These are phyloP conservation scores for Coemansia sp. DNA, from an alignment of 192 early-diverging fungal species.

Conservation along the genomic window DNA sequence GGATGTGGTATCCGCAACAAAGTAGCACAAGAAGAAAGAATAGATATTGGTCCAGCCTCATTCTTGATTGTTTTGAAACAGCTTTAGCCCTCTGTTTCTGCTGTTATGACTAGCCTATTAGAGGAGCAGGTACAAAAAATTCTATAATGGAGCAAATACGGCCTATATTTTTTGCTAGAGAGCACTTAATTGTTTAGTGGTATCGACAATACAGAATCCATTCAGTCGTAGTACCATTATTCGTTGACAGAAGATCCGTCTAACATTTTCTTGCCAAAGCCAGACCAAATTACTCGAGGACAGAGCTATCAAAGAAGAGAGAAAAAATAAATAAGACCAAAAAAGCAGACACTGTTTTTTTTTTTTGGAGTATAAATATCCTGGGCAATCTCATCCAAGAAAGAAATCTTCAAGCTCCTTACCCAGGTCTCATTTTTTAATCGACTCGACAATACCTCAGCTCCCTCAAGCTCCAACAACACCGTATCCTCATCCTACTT, in stretches of 20 bases:
- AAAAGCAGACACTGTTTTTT: neutral
- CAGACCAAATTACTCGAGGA: neutral
- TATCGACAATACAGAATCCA: neutral
- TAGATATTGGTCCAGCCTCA: neutral
- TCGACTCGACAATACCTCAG: slow-evolving; percentile 10
- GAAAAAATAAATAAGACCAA: neutral
- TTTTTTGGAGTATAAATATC: neutral
- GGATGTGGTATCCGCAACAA: neutral
- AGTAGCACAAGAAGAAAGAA: neutral
- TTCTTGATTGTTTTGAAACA: neutral
- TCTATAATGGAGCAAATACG: neutral
- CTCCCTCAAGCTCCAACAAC: slow-evolving; percentile 8
- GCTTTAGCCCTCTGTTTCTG: neutral
- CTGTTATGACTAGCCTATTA: neutral
- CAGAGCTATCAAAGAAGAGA: too few relatives aligned
- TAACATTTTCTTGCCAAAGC: neutral
- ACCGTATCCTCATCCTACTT: neutral
- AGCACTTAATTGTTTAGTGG: neutral
- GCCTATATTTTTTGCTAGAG: neutral
- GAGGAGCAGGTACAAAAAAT: neutral
- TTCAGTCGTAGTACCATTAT: neutral
- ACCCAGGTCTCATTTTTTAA: slow-evolving; percentile 38
- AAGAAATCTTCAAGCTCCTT: slow-evolving; percentile 29
- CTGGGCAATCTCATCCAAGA: neutral
- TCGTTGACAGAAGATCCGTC: neutral